Percentiles rank a stretch among this genome's conserved stretches.
phyloP scores from a whole-genome alignment of 352 stramenopile genomes.

The Phytophthora fragariaefolia region DNA sequence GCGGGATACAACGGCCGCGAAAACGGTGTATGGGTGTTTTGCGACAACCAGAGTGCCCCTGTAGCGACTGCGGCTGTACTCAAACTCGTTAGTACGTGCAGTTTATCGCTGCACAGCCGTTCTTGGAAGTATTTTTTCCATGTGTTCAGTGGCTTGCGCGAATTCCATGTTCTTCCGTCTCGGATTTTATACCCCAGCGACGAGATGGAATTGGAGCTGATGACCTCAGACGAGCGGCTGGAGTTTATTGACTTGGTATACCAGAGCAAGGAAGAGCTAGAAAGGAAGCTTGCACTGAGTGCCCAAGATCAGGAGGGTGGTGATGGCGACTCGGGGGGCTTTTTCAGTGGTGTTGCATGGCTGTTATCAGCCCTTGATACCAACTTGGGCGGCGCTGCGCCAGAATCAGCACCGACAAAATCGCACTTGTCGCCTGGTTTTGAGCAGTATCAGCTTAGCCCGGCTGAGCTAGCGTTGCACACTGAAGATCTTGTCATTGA shows the following conservation, averaged over 20 bases:
- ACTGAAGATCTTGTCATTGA: conserved; percentile 61
- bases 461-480: conserved; percentile 50
- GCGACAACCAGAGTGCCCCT: conserved; percentile 70
- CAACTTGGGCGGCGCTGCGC: conserved; percentile 34
- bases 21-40: conserved; percentile 68
- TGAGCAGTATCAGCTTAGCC: conserved; percentile 40
- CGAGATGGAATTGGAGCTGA: conserved; percentile 41
- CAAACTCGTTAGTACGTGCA: conserved; percentile 71
- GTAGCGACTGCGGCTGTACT: conserved; percentile 74
- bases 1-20: conserved; percentile 62
- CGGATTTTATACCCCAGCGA: conserved; percentile 49
- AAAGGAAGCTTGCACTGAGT: conserved; percentile 51
- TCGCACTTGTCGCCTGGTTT: conserved; percentile 36
- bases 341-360: conserved; percentile 82
- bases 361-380: conserved; percentile 73
- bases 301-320: conserved; percentile 37
- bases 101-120: conserved; percentile 50
- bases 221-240: conserved; percentile 53
- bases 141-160: conserved; percentile 58
- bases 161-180: conserved; percentile 68
- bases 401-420: conserved; percentile 19
- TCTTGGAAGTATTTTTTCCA: conserved; percentile 78
- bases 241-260: conserved; percentile 69
- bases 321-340: conserved; percentile 38
- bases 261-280: conserved; percentile 63